Evolutionary conservation across 768 basidiomycete species (phyloP), one percentile per base, ranked within the genome.

Genomic region (Amanita fuliginea): DNA sequence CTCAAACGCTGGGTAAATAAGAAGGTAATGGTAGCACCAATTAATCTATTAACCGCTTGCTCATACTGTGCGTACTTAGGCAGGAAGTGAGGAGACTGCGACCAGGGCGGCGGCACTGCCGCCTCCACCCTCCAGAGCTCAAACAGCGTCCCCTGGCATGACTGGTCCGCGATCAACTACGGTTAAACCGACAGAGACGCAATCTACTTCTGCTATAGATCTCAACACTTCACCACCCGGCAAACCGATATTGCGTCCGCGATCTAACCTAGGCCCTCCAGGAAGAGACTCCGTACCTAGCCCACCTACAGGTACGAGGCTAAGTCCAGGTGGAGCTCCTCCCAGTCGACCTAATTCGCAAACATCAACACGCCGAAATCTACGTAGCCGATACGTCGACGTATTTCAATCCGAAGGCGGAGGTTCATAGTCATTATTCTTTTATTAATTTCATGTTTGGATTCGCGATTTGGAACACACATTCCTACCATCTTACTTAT

Each of bases 1-100:
- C 75, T 84, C 52, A 93, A 94, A 63, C 79, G 86, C 54, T 99
- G 96, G 96, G 83, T 99, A 22, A 93, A 96, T 63, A 94, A 86
- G 66, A 92, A 86, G 70, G 92, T 90, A 53, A 62, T 66, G 19
- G 19, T 3, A 4, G 54, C 5, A 7, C 11, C 13, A 32, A 24
- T 18, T 8, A 22, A 7, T 19, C 6, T 40, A 21, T n/a, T 14
- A 19, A 16, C 34, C n/a, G 10, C 13, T 33, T 6, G 40, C 30
- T 30, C 18, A 42, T 33, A 11, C 13, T 22, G n/a, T 10, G 4
- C 18, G 51, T 32, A 32, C 32, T 32, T 56, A 90, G 87, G 76
- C 66, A 53, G 79, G 77, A 34, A 61, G 66, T 13, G 77, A 78
- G 48, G 80, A 77, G 53, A 57, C 68, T n/a, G 60, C 75, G 9